These are phyloP conservation scores for Cryptococcus neoformans DNA, from an alignment of 1,284 basidiomycete genomes.

Conservation along the genomic window DNA sequence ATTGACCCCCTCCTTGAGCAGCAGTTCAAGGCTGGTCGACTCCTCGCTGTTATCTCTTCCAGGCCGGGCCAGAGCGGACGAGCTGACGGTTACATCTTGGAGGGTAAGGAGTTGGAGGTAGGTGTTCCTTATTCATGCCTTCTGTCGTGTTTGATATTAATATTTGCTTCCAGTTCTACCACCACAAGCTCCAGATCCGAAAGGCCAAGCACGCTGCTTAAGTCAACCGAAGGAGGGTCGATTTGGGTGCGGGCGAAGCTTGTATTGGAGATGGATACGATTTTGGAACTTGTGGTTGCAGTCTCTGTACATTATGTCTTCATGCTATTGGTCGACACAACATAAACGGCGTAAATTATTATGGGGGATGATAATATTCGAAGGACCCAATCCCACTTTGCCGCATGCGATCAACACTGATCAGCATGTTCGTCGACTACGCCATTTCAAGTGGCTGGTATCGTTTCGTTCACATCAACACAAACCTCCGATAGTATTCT, in stretches of 20 bases:
- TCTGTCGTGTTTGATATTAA: slow-evolving; percentile 4
- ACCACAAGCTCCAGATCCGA: slow-evolving; percentile 83
- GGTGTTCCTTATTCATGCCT: slow-evolving; percentile 43
- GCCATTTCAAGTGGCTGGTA: too few relatives aligned
- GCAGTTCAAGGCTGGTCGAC: slow-evolving; percentile 49
- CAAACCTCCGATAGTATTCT: too few relatives aligned
- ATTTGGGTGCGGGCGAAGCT: slow-evolving; percentile 13
- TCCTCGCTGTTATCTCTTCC: slow-evolving; percentile 81
- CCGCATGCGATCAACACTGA: too few relatives aligned
- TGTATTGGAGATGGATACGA: slow-evolving; percentile 22
- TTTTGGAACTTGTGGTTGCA: slow-evolving; percentile 3
- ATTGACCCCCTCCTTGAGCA: slow-evolving; percentile 79
- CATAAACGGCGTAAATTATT: not conserved
- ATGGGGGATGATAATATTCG: too few relatives aligned
- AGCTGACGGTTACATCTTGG: slow-evolving; percentile 90
- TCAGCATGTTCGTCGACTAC: too few relatives aligned
- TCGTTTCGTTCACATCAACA: too few relatives aligned
- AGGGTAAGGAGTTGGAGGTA: slow-evolving; percentile 93
- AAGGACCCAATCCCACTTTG: too few relatives aligned
- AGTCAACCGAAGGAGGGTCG: slow-evolving; percentile 5
- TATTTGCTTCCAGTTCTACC: slow-evolving; percentile 64
- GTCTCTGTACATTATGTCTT: not conserved
- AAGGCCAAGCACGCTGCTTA: slow-evolving; percentile 81
- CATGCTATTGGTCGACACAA: too few relatives aligned
- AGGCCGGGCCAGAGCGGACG: slow-evolving; percentile 93